These are phyloP conservation scores for Phaeosphaeria sp. DNA, from an alignment of 2,329 filamentous ascomycete genomes.

Conservation along the genomic window DNA sequence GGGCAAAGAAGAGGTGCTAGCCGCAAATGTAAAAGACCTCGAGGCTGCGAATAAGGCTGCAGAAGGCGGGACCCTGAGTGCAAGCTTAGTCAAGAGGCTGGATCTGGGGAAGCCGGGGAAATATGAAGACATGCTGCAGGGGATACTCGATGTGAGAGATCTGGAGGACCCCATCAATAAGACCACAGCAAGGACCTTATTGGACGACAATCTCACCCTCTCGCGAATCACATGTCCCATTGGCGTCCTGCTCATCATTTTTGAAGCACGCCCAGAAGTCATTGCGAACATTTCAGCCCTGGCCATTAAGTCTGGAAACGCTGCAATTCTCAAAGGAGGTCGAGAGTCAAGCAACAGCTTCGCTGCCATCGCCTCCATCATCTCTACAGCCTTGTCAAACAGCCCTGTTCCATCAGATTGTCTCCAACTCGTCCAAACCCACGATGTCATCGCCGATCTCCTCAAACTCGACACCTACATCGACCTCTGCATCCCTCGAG, in stretches of 20 bases:
- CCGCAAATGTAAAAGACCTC: conserved; percentile 86
- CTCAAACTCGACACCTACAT: conserved; percentile 85
- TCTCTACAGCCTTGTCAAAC: conserved; percentile 75
- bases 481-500: conserved; percentile 92
- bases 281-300: conserved; percentile 97
- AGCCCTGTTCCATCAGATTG: conserved; percentile 84
- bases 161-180: conserved; percentile 89
- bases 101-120: conserved; percentile 88
- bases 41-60: conserved; percentile 76
- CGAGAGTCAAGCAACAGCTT: conserved; percentile 98
- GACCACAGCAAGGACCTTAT: conserved; percentile 79
- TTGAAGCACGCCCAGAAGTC: conserved; percentile 95
- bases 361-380: conserved; percentile 83
- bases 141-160: conserved; percentile 84
- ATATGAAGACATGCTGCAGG: conserved; percentile 97
- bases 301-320: conserved; percentile 96
- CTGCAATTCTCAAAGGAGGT: conserved; percentile 94
- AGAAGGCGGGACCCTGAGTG: conserved; percentile 75
- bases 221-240: conserved; percentile 94
- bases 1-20: conserved; percentile 77
- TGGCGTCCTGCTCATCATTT: conserved; percentile 97
- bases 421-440: conserved; percentile 91
- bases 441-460: conserved; percentile 89
- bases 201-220: conserved; percentile 85
- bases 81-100: conserved; percentile 84